phyloP scores from a whole-genome alignment of 805 yeast species.

The Metschnikowia borealis region DNA sequence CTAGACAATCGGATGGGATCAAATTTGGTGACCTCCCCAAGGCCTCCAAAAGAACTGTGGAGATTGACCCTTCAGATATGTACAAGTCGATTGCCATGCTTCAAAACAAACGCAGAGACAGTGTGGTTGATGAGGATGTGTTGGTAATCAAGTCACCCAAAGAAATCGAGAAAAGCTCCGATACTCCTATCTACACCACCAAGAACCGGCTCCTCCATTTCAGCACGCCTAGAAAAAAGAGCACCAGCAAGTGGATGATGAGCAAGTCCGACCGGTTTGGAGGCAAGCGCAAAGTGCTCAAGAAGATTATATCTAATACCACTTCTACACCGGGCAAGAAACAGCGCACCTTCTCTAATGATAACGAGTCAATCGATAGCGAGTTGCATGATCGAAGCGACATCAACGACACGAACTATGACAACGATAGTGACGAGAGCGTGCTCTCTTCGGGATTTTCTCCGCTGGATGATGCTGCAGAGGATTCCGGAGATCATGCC shows the following conservation, averaged over 20 bases:
- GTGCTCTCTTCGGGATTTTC: slow-evolving; percentile 1
- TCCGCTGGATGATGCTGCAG: not conserved
- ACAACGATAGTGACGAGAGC: slow-evolving; percentile 6
- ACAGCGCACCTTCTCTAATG: slow-evolving; percentile 2
- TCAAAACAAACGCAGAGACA: slow-evolving; percentile 42
- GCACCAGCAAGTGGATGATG: slow-evolving; percentile 11
- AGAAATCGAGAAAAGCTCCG: slow-evolving; percentile 48
- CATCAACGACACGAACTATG: slow-evolving; percentile 5
- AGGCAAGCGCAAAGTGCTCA: slow-evolving; percentile 21
- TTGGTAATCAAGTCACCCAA: slow-evolving; percentile 74
- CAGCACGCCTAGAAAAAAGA: slow-evolving; percentile 2
- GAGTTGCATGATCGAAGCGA: slow-evolving; percentile 8
- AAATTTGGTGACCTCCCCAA: slow-evolving; percentile 59
- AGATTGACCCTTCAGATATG: slow-evolving; percentile 76
- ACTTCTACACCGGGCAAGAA: slow-evolving; percentile 6
- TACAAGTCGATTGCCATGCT: slow-evolving; percentile 78
- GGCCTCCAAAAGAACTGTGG: slow-evolving; percentile 42
- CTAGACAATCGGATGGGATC: slow-evolving; percentile 32
- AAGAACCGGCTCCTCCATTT: slow-evolving; percentile 12
- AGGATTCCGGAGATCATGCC: not conserved
- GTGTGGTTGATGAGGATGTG: slow-evolving; percentile 61
- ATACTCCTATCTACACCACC: slow-evolving; percentile 34
- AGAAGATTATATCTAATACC: slow-evolving; percentile 22
- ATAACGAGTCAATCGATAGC: slow-evolving; percentile 14
- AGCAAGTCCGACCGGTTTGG: slow-evolving; percentile 4